Conservation (phyloP, 2,329 filamentous ascomycete genomes). For the Verticillium albo-atrum region DNA sequence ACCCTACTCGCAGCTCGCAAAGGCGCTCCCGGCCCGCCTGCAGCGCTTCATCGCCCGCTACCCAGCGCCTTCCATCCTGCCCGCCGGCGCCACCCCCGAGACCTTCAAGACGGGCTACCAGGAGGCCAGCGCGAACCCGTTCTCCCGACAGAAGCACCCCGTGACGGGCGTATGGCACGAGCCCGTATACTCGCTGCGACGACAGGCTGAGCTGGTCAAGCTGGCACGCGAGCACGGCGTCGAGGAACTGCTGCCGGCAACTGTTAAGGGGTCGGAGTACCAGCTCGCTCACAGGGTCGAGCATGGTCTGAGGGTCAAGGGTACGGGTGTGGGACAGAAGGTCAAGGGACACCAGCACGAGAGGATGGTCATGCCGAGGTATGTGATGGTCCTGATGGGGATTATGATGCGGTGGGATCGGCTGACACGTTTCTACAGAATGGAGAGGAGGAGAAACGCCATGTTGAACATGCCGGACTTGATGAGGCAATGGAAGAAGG, state of each 20-base stretch:
- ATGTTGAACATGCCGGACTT: constrained; percentile 94
- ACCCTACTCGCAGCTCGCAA: constrained; percentile 55
- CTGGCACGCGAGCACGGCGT: constrained; percentile 75
- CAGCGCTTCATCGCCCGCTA: constrained; percentile 86
- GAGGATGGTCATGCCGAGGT: constrained; percentile 73
- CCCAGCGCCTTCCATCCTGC: constrained; percentile 64
- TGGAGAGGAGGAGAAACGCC: constrained; percentile 85
- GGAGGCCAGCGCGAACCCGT: constrained; percentile 67
- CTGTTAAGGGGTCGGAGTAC: constrained; percentile 69
- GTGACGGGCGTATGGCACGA: constrained; percentile 78
- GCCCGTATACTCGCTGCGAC: constrained; percentile 75
- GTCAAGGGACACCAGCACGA: constrained; percentile 97
- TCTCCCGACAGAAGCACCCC: constrained; percentile 73
- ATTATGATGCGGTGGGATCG: not conserved
- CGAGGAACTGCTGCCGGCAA: constrained; percentile 73
- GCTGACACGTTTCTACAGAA: constrained; percentile 42
- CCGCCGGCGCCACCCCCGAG: constrained; percentile 34
- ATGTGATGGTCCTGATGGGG: constrained; percentile 28
- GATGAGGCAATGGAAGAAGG: constrained; percentile 90
- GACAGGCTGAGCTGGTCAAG: constrained; percentile 89
- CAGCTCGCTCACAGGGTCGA: constrained; percentile 69
- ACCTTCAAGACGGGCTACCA: constrained; percentile 46
- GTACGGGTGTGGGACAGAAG: constrained; percentile 84
- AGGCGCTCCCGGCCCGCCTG: constrained; percentile 71
- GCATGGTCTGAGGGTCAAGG: constrained; percentile 79